Conservation (phyloP, 139 green algal species). For the Desmodesmus armatus region DNA sequence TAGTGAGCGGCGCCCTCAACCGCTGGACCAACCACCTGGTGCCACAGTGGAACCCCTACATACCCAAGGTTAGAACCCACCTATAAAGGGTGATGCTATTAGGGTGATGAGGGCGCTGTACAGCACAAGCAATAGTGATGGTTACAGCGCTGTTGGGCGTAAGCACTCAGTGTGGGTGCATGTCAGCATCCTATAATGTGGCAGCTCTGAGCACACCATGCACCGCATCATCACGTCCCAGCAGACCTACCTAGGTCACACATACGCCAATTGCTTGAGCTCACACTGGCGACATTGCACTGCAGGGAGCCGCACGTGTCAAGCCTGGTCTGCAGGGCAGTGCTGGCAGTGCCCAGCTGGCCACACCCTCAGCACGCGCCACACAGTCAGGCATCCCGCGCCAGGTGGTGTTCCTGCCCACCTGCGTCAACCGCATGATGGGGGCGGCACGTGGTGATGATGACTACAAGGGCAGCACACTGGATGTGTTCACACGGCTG, state of each 20-base stretch:
- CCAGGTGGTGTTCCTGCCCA: conserved; percentile 92
- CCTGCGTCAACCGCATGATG: conserved; percentile 96
- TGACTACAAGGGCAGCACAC: conserved; percentile 70
- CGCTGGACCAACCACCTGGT: conserved; percentile 72
- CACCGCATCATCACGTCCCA: too few relatives aligned
- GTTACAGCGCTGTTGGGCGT: too few relatives aligned
- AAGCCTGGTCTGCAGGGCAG: not conserved
- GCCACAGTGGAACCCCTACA: conserved; percentile 95
- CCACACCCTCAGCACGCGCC: conserved; percentile 1
- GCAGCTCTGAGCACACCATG: too few relatives aligned
- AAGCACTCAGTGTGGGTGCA: too few relatives aligned
- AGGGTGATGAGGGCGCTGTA: not conserved
- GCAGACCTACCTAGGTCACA: too few relatives aligned
- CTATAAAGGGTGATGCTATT: not conserved
- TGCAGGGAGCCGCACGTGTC: not conserved
- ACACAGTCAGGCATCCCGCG: conserved; percentile 51
- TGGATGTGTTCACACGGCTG: conserved; percentile 89
- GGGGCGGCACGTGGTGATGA: conserved; percentile 81
- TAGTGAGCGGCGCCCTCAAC: conserved; percentile 82
- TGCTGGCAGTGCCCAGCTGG: not conserved
- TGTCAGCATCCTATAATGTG: too few relatives aligned
- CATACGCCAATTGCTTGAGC: too few relatives aligned
- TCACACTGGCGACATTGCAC: not conserved
- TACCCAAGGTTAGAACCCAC: conserved; percentile 82
- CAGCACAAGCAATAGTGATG: too few relatives aligned